A percentile compares a stretch with the other conserved stretches of the same genome.
These are phyloP conservation scores for Quercus robur DNA, from an alignment of 306 rosid genomes.

Conservation along the genomic window DNA sequence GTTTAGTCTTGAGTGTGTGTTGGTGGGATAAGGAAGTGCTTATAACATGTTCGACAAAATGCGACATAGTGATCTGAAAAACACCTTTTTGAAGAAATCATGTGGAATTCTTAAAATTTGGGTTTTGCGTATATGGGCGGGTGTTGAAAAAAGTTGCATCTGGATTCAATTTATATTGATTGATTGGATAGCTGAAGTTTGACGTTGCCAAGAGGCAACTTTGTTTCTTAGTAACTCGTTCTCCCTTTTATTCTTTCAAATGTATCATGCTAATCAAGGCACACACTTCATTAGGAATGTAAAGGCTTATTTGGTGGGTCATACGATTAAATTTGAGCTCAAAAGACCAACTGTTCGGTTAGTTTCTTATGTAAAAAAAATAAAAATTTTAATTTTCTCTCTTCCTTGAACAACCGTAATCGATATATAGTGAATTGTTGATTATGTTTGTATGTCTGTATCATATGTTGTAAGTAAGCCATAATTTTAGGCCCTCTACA, in stretches of 20 bases:
- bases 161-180: neutral
- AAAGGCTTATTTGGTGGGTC: neutral
- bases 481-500: neutral
- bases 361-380: neutral
- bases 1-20: neutral
- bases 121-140: neutral
- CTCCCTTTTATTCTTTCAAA: neutral
- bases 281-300: neutral
- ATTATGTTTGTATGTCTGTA: neutral
- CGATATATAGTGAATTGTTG: neutral
- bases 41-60: neutral
- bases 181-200: neutral
- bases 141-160: neutral
- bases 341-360: neutral
- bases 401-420: neutral
- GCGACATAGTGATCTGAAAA: neutral
- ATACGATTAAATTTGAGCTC: neutral
- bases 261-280: neutral
- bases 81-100: neutral
- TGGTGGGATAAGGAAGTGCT: neutral
- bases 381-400: neutral
- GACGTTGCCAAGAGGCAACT: neutral
- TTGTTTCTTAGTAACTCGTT: neutral
- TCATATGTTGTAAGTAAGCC: neutral
- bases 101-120: neutral